phyloP scores from a whole-genome alignment of 2,329 filamentous ascomycete genomes.

The Parasarocladium wereldwijsianum region DNA sequence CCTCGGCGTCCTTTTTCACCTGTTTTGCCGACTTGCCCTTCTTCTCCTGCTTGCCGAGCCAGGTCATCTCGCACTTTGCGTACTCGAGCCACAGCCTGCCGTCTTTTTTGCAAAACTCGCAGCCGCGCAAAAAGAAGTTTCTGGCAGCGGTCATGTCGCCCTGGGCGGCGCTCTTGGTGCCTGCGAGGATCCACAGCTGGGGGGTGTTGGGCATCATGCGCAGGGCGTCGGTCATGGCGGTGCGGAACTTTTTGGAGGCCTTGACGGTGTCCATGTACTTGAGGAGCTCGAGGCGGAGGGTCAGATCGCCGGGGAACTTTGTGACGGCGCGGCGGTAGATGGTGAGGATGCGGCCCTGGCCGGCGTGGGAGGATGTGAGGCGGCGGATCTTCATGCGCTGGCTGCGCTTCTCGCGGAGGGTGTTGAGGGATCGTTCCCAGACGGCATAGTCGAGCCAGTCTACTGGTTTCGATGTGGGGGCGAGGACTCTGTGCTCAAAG shows the following conservation, averaged over 20 bases:
- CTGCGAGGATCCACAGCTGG: conserved; percentile 77
- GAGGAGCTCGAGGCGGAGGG: conserved; percentile 83
- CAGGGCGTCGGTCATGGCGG: conserved; percentile 52
- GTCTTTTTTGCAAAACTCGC: conserved; percentile 73
- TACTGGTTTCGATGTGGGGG: conserved; percentile 57
- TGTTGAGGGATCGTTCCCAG: conserved; percentile 56
- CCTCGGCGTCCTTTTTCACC: conserved; percentile 18
- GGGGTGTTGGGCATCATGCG: conserved; percentile 74
- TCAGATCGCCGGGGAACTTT: conserved; percentile 68
- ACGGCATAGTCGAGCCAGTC: conserved; percentile 77
- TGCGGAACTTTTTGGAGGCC: conserved; percentile 51
- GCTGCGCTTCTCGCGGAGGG: conserved; percentile 68
- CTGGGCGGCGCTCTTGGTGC: conserved; percentile 60
- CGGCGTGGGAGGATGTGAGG: conserved; percentile 47
- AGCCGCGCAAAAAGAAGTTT: conserved; percentile 73
- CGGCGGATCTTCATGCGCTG: conserved; percentile 61
- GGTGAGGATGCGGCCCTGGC: conserved; percentile 73
- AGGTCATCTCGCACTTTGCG: conserved; percentile 81
- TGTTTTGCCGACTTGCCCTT: conserved; percentile 1
- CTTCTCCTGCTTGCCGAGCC: conserved; percentile 53
- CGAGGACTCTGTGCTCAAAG: conserved; percentile 82
- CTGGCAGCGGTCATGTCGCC: conserved; percentile 80
- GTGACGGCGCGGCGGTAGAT: conserved; percentile 77
- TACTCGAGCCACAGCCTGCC: conserved; percentile 77
- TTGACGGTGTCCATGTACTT: conserved; percentile 60